These are phyloP conservation scores for Aegle marmelos DNA, from an alignment of 345 rosid species.

Conservation along the genomic window DNA sequence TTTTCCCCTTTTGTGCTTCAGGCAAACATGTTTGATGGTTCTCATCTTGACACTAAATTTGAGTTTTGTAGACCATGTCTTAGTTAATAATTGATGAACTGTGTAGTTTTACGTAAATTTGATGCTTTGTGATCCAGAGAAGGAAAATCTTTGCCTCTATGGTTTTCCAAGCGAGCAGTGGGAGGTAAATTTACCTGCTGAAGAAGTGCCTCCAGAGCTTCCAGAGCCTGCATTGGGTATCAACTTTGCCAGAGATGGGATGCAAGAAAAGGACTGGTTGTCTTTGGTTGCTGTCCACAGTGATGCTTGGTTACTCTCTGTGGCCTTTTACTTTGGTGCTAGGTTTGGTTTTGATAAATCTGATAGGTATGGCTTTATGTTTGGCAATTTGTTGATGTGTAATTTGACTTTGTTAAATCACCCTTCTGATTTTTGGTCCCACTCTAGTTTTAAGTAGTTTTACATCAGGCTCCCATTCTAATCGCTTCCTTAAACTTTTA, in stretches of 20 bases:
- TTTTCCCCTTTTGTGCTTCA: background rate
- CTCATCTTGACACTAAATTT: background rate
- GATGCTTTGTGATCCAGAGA: slow-evolving; percentile 27
- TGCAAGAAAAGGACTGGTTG: slow-evolving; percentile 65
- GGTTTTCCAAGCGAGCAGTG: slow-evolving; percentile 56
- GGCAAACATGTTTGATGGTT: background rate
- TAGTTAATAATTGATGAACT: background rate
- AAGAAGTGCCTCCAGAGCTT: slow-evolving; percentile 66
- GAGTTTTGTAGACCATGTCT: background rate
- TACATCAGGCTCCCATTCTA: background rate
- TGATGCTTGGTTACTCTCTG: slow-evolving; percentile 59
- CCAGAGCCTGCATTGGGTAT: slow-evolving; percentile 63
- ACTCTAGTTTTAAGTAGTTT: background rate
- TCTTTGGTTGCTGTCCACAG: slow-evolving; percentile 59
- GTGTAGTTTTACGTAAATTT: background rate
- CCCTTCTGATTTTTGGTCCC: background rate
- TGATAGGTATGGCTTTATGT: slow-evolving; percentile 40
- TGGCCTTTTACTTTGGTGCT: slow-evolving; percentile 58
- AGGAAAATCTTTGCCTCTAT: slow-evolving; percentile 58
- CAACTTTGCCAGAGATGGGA: slow-evolving; percentile 63
- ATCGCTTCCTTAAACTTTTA: background rate
- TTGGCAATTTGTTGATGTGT: background rate
- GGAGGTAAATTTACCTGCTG: slow-evolving; percentile 65
- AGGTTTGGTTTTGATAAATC: slow-evolving; percentile 55
- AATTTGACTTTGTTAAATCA: slow-evolving; percentile 5